Base-by-base conservation (phyloP, 2,329 filamentous ascomycete genomes). In the Colletotrichum eremochloae region DNA sequence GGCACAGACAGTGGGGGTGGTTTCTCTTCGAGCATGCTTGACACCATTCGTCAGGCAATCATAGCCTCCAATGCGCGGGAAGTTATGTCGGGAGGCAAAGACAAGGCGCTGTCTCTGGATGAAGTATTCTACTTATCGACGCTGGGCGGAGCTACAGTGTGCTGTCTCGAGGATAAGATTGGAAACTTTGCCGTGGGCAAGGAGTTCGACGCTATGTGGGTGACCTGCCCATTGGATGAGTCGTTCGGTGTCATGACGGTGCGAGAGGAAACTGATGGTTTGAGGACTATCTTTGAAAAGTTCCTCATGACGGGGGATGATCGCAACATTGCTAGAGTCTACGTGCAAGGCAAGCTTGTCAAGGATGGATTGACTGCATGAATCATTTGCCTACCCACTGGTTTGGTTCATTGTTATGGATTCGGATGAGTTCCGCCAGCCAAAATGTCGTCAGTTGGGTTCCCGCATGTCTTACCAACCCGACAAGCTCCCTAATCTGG, bases 301-400 rank as follows among this genome's bases (percentile, higher is more conserved):
- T 92, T 90, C 71, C 75, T 92, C 40, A 91, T 91, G 88, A 91
- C 89, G 2, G 90, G 88, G 0, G 90, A 92, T 76, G 90, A 92
- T 76, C 82, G 90, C 5, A 91, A 91, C 74, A 89, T 91, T 63
- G 76, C 78, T 0, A 77, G 83, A 29, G 90, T 91, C 0, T 91
- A 83, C 78, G 87, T 91, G 0, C 76, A 79, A 8, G 89, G 89
- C 31, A 60, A 14, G 36, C 42, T 73, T 15, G 31, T 71, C 33
- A 67, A 1, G 78, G 81, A 36, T 38, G 12, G 9, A 3, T 36
- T 52, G 15, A 18, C 15, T 14, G 38, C 53, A 7, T 63, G 52
- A 24, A 36, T 4, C 12, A 6, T 5, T 3, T 36, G 2, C 12
- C 7, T 20, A 20, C 15, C 53, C 3, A 20, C 44, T 14, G 44